Evolutionary conservation across 148 eudicot species (phyloP).

Genomic region (Drosera capensis): DNA sequence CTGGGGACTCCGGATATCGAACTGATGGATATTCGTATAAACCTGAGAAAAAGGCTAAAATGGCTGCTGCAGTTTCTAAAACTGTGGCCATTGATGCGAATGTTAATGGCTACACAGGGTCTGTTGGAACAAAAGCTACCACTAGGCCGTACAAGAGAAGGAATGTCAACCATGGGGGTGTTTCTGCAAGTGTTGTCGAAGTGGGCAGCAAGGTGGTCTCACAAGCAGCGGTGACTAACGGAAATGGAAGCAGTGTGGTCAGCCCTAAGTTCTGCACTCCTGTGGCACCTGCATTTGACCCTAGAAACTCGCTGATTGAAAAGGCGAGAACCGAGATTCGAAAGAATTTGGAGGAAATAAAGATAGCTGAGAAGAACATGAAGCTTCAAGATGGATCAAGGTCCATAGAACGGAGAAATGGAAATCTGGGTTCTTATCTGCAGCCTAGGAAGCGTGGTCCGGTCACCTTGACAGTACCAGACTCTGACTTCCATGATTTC

Average conservation of each 20-base stretch:
- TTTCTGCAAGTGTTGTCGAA: slow-evolving; percentile 16
- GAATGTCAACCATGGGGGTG: slow-evolving; percentile 29
- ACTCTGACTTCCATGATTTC: slow-evolving; percentile 91
- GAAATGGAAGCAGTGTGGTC: slow-evolving; percentile 19
- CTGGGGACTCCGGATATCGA: slow-evolving; percentile 19
- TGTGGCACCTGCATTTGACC: slow-evolving; percentile 44
- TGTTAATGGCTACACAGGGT: slow-evolving; percentile 23
- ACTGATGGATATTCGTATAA: slow-evolving; percentile 22
- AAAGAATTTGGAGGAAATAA: slow-evolving; percentile 46
- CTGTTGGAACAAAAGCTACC: slow-evolving; percentile 22
- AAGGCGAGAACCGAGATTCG: slow-evolving; percentile 49
- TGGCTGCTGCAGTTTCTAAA: slow-evolving; percentile 2
- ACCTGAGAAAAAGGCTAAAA: slow-evolving; percentile 20
- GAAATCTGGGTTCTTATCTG: slow-evolving; percentile 9
- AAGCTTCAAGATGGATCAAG: slow-evolving; percentile 16
- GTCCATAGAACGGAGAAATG: slow-evolving; percentile 15
- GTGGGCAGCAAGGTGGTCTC: slow-evolving; percentile 15
- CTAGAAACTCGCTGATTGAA: slow-evolving; percentile 46
- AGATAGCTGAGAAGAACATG: slow-evolving; percentile 19
- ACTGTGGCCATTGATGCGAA: slow-evolving; percentile 7
- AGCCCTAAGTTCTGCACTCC: slow-evolving; percentile 21
- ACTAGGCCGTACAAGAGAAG: slow-evolving; percentile 59
- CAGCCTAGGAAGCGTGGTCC: slow-evolving; percentile 37
- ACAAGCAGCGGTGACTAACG: slow-evolving; percentile 22
- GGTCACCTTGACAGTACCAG: slow-evolving; percentile 73